Conservation (phyloP, 2,329 filamentous ascomycete genomes). For the Ophiosphaerella korrae region DNA sequence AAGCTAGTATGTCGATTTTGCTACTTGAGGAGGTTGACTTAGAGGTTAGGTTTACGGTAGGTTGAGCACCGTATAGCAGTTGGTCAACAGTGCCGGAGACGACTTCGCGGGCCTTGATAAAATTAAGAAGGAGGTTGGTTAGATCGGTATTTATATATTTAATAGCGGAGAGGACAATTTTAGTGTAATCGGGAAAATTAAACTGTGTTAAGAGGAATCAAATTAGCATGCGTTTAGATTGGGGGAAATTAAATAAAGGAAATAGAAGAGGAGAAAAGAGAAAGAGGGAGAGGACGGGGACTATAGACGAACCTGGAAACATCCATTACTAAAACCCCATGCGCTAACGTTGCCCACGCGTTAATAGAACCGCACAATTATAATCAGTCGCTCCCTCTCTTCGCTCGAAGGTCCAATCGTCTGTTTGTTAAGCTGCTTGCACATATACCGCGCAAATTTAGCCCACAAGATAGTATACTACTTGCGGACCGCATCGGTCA, state of each 20-base stretch:
- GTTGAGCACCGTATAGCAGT: conserved; percentile 61
- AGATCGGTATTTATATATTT: conserved; percentile 67
- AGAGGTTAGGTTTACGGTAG: not conserved
- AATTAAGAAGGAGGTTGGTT: conserved; percentile 66
- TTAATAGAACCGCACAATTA: conserved; percentile 79
- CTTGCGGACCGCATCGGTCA: conserved; percentile 47
- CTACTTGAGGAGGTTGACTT: not conserved
- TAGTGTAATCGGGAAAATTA: conserved; percentile 88
- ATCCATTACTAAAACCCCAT: conserved; percentile 81
- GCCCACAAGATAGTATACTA: conserved; percentile 60
- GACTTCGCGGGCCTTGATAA: conserved; percentile 71
- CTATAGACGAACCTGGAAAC: conserved; percentile 66
- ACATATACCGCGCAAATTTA: conserved; percentile 74
- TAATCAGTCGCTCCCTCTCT: conserved; percentile 49
- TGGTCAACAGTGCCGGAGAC: conserved; percentile 71
- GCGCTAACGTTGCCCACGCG: conserved; percentile 79
- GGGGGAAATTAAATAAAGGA: conserved; percentile 48
- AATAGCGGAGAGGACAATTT: conserved; percentile 76
- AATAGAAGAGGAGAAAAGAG: not conserved
- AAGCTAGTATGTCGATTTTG: not conserved
- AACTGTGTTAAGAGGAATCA: conserved; percentile 58
- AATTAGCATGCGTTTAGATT: too few species aligned
- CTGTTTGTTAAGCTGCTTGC: conserved; percentile 57
- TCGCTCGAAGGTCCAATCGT: conserved; percentile 51
- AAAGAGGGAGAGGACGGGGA: not conserved